Conservation (phyloP, 192 early-diverging fungal genomes). For the Podila minutissima region DNA sequence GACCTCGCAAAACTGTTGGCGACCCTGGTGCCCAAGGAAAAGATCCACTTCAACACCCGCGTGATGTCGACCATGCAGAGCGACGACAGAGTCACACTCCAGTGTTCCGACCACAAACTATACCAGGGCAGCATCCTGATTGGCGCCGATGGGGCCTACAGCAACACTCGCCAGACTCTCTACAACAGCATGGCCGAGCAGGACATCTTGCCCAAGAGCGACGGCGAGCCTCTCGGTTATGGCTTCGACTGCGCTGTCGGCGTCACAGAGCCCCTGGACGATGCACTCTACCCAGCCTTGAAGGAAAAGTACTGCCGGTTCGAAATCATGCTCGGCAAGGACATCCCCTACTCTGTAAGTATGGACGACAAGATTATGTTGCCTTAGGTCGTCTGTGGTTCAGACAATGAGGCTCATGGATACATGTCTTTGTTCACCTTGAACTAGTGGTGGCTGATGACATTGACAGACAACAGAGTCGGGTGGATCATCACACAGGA, state of each 20-base stretch:
- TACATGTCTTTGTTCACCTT: neutral
- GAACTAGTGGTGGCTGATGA: conserved; percentile 29
- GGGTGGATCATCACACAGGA: conserved; percentile 30
- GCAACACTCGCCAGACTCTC: conserved; percentile 25
- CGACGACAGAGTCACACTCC: conserved; percentile 7
- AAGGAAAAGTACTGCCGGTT: conserved; percentile 30
- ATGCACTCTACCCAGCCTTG: neutral
- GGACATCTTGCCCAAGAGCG: conserved; percentile 6
- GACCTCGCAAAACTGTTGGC: conserved; percentile 9
- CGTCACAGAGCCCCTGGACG: conserved; percentile 30
- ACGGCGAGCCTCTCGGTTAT: conserved; percentile 11
- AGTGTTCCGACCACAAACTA: conserved; percentile 17
- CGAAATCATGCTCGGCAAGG: conserved; percentile 31
- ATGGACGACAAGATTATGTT: neutral
- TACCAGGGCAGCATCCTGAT: conserved; percentile 24
- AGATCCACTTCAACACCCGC: conserved; percentile 22
- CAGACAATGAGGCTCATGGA: neutral
- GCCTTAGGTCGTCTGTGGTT: too few species aligned
- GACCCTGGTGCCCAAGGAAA: conserved; percentile 5
- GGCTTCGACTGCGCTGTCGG: conserved; percentile 29
- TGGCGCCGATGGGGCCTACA: conserved; percentile 32
- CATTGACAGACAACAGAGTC: conserved; percentile 16
- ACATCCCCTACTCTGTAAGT: conserved; percentile 20
- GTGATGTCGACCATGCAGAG: conserved; percentile 18
- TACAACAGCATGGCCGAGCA: conserved; percentile 1